phyloP scores from a whole-genome alignment of 345 rosid genomes.

The Triadica sebifera region DNA sequence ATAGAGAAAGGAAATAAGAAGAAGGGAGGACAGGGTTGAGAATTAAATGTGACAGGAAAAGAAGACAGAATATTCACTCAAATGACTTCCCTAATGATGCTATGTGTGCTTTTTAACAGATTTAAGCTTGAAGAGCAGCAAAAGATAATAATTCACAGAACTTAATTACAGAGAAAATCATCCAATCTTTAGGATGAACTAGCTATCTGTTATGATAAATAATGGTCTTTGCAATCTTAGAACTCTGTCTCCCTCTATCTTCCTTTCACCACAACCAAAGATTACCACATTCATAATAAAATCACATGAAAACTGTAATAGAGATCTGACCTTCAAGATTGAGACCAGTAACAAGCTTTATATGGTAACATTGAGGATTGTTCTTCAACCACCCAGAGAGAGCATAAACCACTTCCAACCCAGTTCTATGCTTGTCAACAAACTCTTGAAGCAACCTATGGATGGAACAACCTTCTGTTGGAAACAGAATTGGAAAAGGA shows the following conservation, averaged over 20 bases:
- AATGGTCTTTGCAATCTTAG: neutral
- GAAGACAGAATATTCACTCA: neutral
- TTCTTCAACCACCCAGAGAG: constrained; percentile 82
- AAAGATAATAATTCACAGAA: neutral
- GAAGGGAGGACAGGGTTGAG: neutral
- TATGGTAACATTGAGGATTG: constrained; percentile 52
- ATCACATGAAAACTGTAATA: neutral
- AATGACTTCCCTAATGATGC: neutral
- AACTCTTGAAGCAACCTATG: constrained; percentile 80
- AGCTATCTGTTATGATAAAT: neutral
- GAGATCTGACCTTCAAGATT: constrained; percentile 65
- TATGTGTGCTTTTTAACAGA: neutral
- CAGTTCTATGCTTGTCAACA: constrained; percentile 52
- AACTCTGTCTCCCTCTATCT: neutral
- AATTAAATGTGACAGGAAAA: too few species aligned
- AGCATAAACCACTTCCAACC: constrained; percentile 64
- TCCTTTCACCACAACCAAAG: neutral
- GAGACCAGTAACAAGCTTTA: constrained; percentile 63
- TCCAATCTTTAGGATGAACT: too few species aligned
- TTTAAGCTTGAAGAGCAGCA: neutral
- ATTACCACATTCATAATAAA: neutral
- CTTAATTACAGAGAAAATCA: neutral
- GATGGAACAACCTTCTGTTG: neutral
- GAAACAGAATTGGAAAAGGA: neutral
- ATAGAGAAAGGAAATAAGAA: neutral